Conservation (phyloP, 331 rosid genomes). For the Rhamnella rubrinervis region DNA sequence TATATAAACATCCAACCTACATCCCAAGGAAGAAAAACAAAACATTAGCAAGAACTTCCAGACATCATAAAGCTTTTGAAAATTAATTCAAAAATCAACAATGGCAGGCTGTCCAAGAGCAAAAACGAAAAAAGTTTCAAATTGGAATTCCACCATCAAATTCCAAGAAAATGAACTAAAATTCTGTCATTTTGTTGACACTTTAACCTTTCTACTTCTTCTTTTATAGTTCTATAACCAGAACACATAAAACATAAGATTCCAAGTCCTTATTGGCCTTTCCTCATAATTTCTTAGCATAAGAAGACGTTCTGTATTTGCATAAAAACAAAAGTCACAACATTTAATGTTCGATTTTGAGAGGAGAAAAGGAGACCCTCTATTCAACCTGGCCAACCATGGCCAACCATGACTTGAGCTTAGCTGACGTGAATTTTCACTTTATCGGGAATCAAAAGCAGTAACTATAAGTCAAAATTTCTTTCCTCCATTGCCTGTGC, state of each 20-base stretch:
- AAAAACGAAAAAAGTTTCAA: not conserved
- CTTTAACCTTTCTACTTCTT: slow-evolving; percentile 11
- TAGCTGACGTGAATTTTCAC: not conserved
- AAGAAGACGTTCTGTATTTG: not conserved
- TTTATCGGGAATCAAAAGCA: not conserved
- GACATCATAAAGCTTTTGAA: not conserved
- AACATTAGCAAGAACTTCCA: not conserved
- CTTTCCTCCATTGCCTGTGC: not conserved
- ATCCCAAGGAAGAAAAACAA: not conserved
- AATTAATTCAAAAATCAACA: not conserved
- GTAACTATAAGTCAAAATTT: not conserved
- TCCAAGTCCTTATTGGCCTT: not conserved
- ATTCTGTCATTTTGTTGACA: not conserved
- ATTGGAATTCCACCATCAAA: not conserved
- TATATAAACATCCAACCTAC: slow-evolving; percentile 75
- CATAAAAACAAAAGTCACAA: not conserved
- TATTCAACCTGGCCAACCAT: not conserved
- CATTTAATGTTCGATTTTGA: not conserved
- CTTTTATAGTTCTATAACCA: not conserved
- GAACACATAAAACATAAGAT: slow-evolving; percentile 7
- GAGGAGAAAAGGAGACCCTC: slow-evolving; percentile 1
- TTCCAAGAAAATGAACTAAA: not conserved
- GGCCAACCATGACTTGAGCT: not conserved
- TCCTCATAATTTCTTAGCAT: not conserved
- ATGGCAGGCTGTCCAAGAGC: not conserved